phyloP scores from a whole-genome alignment of 768 basidiomycete species.

The Boletus coccyginus region DNA sequence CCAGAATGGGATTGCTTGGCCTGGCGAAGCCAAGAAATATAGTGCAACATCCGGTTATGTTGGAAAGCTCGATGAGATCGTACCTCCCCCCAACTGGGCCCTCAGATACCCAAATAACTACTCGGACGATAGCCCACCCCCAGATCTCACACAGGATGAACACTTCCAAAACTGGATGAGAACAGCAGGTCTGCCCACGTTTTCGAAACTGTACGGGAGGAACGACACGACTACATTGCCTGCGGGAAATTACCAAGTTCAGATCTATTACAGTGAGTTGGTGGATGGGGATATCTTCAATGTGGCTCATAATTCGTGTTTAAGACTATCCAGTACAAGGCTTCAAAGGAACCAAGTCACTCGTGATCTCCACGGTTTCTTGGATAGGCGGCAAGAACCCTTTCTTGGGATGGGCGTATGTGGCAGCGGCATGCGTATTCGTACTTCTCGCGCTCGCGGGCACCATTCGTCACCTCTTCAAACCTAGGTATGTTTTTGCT shows the following conservation, averaged over 20 bases:
- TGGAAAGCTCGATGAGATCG: conserved; percentile 55
- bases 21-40: conserved; percentile 92
- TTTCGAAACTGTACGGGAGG: conserved; percentile 90
- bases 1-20: conserved; percentile 87
- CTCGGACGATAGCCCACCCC: conserved; percentile 58
- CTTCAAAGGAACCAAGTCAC: conserved; percentile 93
- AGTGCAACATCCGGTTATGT: conserved; percentile 52
- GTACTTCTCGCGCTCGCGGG: conserved; percentile 84
- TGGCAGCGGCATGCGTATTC: conserved; percentile 84
- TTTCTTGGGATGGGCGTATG: conserved; percentile 98
- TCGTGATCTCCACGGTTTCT: conserved; percentile 95
- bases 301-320: conserved; percentile 3
- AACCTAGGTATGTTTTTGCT: conserved; percentile 64
- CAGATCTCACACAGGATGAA: conserved; percentile 73
- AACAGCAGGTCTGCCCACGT: conserved; percentile 94
- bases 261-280: conserved; percentile 70
- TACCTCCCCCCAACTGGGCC: conserved; percentile 94
- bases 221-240: conserved; percentile 76
- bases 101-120: conserved; percentile 73
- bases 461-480: conserved; percentile 88
- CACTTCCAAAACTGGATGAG: conserved; percentile 99
- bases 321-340: conserved; percentile 91
- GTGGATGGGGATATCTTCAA: background rate
- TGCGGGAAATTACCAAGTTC: conserved; percentile 73
- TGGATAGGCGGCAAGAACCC: conserved; percentile 99